These are phyloP conservation scores for Durotheca rogersii DNA, from an alignment of 495 filamentous ascomycete species.

Conservation along the genomic window DNA sequence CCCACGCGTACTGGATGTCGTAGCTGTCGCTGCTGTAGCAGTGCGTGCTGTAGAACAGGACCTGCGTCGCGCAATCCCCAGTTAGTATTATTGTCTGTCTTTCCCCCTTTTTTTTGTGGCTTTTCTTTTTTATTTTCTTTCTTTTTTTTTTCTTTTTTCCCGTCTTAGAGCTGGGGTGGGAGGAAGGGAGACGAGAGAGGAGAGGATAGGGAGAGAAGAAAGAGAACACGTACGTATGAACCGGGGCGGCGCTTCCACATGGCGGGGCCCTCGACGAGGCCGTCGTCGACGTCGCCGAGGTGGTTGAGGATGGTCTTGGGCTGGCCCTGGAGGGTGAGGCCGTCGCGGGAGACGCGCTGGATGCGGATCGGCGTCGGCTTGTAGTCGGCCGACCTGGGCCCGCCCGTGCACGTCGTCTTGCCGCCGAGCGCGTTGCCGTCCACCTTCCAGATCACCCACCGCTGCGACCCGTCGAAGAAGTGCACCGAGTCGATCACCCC, in stretches of 20 bases:
- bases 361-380: slow-evolving; percentile 58
- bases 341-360: slow-evolving; percentile 49
- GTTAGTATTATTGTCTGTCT: no score
- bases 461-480: slow-evolving; percentile 52
- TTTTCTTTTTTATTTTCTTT: no score
- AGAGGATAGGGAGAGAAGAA: no score
- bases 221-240: slow-evolving; percentile 2
- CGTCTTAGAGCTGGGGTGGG: no score
- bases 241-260: slow-evolving; percentile 25
- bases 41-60: slow-evolving; percentile 56
- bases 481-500: slow-evolving; percentile 56
- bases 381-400: slow-evolving; percentile 28
- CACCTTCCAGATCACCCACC: slow-evolving; percentile 59
- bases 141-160: no score
- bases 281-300: slow-evolving; percentile 48
- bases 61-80: slow-evolving; percentile 47
- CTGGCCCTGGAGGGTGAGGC: slow-evolving; percentile 46
- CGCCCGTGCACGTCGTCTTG: slow-evolving; percentile 19
- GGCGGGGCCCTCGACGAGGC: slow-evolving; percentile 55
- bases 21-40: slow-evolving; percentile 47
- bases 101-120: no score
- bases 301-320: slow-evolving; percentile 53
- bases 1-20: slow-evolving; percentile 50
- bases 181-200: no score
- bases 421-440: slow-evolving; percentile 57